phyloP scores from a whole-genome alignment of 2,329 filamentous ascomycete species.

The Myriosclerotinia scirpicola region DNA sequence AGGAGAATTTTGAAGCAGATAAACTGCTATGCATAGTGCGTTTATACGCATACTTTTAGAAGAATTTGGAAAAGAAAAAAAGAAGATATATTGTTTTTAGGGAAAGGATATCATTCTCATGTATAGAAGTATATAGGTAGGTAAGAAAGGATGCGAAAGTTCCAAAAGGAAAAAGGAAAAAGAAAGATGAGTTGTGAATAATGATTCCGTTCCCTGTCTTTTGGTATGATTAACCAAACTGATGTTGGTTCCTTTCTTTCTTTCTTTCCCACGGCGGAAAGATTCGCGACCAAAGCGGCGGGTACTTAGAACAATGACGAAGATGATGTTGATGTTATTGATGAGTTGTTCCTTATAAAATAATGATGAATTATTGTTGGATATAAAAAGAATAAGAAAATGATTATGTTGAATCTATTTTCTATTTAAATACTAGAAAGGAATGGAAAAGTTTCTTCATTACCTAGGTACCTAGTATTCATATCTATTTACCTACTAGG shows the following conservation, averaged over 20 bases:
- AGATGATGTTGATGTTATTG: neutral
- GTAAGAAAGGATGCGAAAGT: neutral
- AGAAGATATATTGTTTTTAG: conserved; percentile 2
- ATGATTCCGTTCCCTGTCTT: neutral
- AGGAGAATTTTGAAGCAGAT: conserved; percentile 32
- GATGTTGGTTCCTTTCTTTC: conserved; percentile 3
- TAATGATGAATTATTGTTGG: no score
- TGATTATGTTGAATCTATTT: no score
- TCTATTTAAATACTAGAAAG: no score
- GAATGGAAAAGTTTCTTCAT: no score
- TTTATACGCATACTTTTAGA: conserved; percentile 30
- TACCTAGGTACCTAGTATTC: no score
- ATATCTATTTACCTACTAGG: no score
- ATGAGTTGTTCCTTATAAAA: neutral
- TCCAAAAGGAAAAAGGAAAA: neutral
- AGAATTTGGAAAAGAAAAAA: neutral
- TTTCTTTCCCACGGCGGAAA: neutral
- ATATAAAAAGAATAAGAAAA: no score
- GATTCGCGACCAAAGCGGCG: neutral
- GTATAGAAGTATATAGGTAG: neutral
- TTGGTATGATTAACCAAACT: neutral
- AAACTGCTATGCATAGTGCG: conserved; percentile 31
- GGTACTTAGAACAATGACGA: neutral
- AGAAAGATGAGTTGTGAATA: neutral
- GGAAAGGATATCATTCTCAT: conserved; percentile 17